phyloP scores from a whole-genome alignment of 192 early-diverging fungal genomes.

The Paraglomus brasilianum region DNA sequence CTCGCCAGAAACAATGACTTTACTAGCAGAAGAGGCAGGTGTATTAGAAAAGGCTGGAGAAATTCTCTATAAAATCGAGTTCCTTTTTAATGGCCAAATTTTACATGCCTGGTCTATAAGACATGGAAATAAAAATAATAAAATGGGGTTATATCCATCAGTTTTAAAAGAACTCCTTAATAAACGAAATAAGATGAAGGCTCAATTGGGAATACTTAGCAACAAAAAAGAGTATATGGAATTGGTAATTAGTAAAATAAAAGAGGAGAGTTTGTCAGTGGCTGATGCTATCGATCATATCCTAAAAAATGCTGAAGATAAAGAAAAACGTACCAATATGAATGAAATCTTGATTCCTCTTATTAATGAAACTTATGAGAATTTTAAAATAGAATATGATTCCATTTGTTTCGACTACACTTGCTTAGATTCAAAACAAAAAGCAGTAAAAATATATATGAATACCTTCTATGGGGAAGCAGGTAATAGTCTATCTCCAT shows the following conservation, averaged over 20 bases:
- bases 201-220: too few species aligned
- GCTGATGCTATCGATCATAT: not conserved
- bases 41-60: not conserved
- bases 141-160: constrained; percentile 7
- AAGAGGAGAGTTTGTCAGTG: not conserved
- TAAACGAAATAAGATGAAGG: too few species aligned
- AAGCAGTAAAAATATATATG: not conserved
- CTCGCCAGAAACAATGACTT: not conserved
- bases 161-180: constrained; percentile 6
- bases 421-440: constrained; percentile 18
- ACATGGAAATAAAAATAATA: constrained; percentile 9
- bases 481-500: not conserved
- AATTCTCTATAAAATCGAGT: not conserved
- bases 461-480: not conserved
- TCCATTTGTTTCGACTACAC: not conserved
- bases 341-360: not conserved
- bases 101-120: not conserved
- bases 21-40: constrained; percentile 9
- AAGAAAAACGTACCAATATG: not conserved
- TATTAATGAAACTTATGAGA: not conserved
- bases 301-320: not conserved
- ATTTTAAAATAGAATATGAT: not conserved
- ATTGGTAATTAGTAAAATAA: constrained; percentile 5
- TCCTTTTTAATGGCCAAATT: not conserved
- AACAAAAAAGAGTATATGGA: constrained; percentile 9